Evolutionary conservation across 768 basidiomycete genomes (phyloP), one percentile per base, ranked within the genome.

Genomic region (Trametes cinnabarina): DNA sequence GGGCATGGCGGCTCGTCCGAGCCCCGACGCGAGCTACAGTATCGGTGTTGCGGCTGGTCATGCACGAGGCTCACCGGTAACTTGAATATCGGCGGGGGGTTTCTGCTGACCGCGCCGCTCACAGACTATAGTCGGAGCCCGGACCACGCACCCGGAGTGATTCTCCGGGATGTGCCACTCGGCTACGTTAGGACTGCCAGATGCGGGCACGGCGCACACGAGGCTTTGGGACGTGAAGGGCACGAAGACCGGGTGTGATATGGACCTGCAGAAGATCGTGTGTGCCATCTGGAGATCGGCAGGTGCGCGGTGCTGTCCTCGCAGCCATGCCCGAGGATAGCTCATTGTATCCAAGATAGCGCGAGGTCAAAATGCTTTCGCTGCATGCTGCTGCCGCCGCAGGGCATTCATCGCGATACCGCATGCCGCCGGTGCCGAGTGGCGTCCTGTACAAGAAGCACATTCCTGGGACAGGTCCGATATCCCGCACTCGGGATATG

Each of bases 151-250:
- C 22, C 53, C 53, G 43, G 15, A 15, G 17, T 39, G 34, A n/a
- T 6, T 39, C 34, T 15, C 32, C 34, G 34, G 12, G 35, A n/a
- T 54, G 53, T 54, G 53, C 53, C 53, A 54, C 53, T 34, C 53
- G 43, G 44, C 23, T 54, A 46, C 34, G 41, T 26, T 26, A 7
- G 32, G 15, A 20, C 39, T 17, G 23, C 44, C 44, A 28, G 25
- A 28, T 28, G 17, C 20, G 39, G 17, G 26, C n/a, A 5, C 20
- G 20, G 11, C 47, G 47, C 32, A 35, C 47, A 49, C 34, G 47
- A 49, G 47, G 47, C 47, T 49, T 49, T 30, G 3, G 22, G 19
- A 35, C 34, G 47, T 37, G 19, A 22, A 49, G 34, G 47, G n/a
- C 9, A 20, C 19, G 11, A 49, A n/a, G 9, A 49, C 32, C 5